phyloP scores from a whole-genome alignment of 1,139 yeast genomes.

The Saccharomyces hybrid region DNA sequence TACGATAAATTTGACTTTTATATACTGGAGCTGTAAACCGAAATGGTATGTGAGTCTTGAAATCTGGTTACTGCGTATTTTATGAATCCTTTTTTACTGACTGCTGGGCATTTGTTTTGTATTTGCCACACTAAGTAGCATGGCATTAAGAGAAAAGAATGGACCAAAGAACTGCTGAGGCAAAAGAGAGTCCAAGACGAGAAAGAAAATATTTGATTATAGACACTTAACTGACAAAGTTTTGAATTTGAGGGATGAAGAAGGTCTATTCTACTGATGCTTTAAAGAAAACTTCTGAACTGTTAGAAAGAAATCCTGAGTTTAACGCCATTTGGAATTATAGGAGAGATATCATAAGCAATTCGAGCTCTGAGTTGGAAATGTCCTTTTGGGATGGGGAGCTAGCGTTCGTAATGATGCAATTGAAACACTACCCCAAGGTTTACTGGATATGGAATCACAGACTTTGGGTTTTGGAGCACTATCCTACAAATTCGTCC shows the following conservation, averaged over 20 bases:
- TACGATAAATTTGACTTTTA: not conserved
- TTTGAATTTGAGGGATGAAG: constrained; percentile 34
- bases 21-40: not conserved
- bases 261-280: constrained; percentile 36
- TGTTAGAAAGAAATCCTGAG: constrained; percentile 72
- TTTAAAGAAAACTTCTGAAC: constrained; percentile 46
- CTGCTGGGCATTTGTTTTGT: not conserved
- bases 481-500: constrained; percentile 39
- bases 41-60: constrained; percentile 5
- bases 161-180: constrained; percentile 49
- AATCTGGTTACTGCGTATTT: constrained; percentile 2
- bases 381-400: constrained; percentile 47
- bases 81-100: not conserved
- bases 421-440: constrained; percentile 66
- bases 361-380: constrained; percentile 22
- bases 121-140: constrained; percentile 39
- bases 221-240: constrained; percentile 40
- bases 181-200: constrained; percentile 51
- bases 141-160: constrained; percentile 55
- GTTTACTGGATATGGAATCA: constrained; percentile 97
- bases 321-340: constrained; percentile 86
- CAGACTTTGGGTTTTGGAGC: constrained; percentile 70
- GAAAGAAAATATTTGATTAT: constrained; percentile 48
- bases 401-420: constrained; percentile 49
- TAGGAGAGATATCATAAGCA: constrained; percentile 60